phyloP scores from a whole-genome alignment of 176 grass and related monocot genomes.

The Cymbopogon citratus region DNA sequence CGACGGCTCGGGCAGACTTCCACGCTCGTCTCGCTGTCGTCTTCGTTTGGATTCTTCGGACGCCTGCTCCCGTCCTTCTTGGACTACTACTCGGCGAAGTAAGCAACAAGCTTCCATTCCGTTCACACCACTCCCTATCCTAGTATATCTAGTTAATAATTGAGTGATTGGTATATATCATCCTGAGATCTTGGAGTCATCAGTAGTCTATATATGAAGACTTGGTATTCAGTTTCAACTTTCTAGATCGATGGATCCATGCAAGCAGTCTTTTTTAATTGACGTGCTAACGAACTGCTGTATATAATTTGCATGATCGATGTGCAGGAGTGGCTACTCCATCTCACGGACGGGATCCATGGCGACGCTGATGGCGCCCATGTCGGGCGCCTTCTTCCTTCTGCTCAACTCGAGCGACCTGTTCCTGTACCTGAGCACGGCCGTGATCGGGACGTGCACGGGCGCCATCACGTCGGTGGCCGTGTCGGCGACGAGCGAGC shows the following conservation, averaged over 20 bases:
- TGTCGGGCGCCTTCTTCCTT: conserved; percentile 78
- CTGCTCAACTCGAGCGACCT: conserved; percentile 50
- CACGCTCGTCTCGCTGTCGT: conserved; percentile 84
- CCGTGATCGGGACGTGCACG: conserved; percentile 76
- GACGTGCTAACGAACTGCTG: neutral
- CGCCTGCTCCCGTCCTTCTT: conserved; percentile 76
- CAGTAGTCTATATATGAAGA: neutral
- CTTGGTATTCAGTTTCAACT: neutral
- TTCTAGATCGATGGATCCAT: neutral
- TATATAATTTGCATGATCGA: too few species aligned
- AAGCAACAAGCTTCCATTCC: conserved; percentile 39
- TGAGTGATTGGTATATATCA: neutral
- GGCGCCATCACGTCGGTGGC: conserved; percentile 88
- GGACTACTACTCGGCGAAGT: conserved; percentile 89
- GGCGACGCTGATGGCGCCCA: conserved; percentile 86
- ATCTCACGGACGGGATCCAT: conserved; percentile 75
- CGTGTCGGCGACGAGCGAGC: conserved; percentile 77
- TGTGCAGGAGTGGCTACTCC: conserved; percentile 51
- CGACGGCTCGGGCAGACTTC: conserved; percentile 53
- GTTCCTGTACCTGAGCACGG: conserved; percentile 66
- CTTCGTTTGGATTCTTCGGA: conserved; percentile 98
- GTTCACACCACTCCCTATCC: conserved; percentile 22
- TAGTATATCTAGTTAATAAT: neutral
- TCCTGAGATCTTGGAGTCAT: conserved; percentile 16
- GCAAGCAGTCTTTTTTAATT: neutral